A percentile compares a stretch with the other conserved stretches of the same genome.
These are phyloP conservation scores for Jamesozyma jinghongensis DNA, from an alignment of 805 yeast species.

Conservation along the genomic window DNA sequence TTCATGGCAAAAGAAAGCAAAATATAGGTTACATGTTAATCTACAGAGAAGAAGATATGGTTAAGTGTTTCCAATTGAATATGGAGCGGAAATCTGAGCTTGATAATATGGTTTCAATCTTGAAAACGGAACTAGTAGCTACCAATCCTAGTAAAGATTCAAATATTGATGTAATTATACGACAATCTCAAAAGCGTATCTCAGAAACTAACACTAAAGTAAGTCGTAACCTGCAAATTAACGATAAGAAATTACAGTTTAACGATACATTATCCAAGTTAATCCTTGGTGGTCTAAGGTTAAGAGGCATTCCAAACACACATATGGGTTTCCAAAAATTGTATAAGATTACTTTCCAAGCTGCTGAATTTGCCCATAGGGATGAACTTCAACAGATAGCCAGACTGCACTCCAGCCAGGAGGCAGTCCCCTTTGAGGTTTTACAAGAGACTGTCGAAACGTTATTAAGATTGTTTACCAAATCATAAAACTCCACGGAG, in stretches of 20 bases:
- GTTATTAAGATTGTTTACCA: conserved; percentile 27
- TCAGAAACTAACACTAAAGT: conserved; percentile 10
- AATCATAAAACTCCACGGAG: conserved; percentile 10
- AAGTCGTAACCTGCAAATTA: conserved; percentile 14
- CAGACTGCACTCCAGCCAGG: background rate
- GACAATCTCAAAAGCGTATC: conserved; percentile 14
- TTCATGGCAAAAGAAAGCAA: background rate
- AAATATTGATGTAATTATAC: conserved; percentile 17
- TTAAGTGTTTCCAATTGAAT: conserved; percentile 10
- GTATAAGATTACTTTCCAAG: conserved; percentile 30
- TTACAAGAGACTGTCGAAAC: conserved; percentile 32
- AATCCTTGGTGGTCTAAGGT: conserved; percentile 31
- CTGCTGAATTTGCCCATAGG: conserved; percentile 34
- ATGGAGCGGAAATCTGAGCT: conserved; percentile 4
- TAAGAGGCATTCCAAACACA: conserved; percentile 28
- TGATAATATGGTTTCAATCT: conserved; percentile 7
- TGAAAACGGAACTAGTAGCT: background rate
- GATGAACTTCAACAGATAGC: conserved; percentile 8
- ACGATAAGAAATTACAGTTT: conserved; percentile 21
- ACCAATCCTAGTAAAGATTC: background rate
- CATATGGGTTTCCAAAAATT: conserved; percentile 28
- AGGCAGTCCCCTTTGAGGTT: conserved; percentile 21
- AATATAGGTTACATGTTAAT: conserved; percentile 2
- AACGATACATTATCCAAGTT: conserved; percentile 29
- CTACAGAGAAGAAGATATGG: conserved; percentile 2